These are phyloP conservation scores for Saitoella complicata DNA, from an alignment of 805 yeast species.

Conservation along the genomic window DNA sequence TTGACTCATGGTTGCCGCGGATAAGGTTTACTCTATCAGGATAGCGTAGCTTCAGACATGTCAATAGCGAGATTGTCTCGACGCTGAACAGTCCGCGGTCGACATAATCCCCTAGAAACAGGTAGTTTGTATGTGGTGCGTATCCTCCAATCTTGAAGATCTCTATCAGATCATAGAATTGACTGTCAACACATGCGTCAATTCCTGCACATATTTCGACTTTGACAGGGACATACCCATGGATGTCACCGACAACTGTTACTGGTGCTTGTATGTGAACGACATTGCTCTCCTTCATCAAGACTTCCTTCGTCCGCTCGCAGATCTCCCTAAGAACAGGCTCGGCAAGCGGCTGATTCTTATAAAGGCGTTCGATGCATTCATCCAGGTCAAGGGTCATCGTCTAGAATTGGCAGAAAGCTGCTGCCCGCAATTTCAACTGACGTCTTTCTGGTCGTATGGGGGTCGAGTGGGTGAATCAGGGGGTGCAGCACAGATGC, in stretches of 20 bases:
- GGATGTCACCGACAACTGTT: constrained; percentile 93
- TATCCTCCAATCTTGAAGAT: constrained; percentile 87
- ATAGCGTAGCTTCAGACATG: constrained; percentile 71
- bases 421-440: no score
- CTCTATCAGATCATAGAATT: constrained; percentile 82
- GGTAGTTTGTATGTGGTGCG: constrained; percentile 83
- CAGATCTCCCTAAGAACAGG: constrained; percentile 57
- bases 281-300: constrained; percentile 71
- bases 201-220: background rate
- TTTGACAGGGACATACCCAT: constrained; percentile 27
- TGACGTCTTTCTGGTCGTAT: no score
- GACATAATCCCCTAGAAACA: constrained; percentile 83
- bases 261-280: constrained; percentile 74
- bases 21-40: constrained; percentile 70
- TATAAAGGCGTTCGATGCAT: constrained; percentile 50
- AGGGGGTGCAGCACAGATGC: no score
- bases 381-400: constrained; percentile 37
- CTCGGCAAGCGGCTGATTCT: constrained; percentile 53
- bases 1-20: constrained; percentile 90
- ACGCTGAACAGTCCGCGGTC: constrained; percentile 89
- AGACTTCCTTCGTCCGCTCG: constrained; percentile 63
- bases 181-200: constrained; percentile 27
- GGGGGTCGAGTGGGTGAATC: no score
- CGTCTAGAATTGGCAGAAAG: no score
- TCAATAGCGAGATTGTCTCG: constrained; percentile 73